Evolutionary conservation across 345 rosid genomes (phyloP).

Genomic region (Theobroma cacao): DNA sequence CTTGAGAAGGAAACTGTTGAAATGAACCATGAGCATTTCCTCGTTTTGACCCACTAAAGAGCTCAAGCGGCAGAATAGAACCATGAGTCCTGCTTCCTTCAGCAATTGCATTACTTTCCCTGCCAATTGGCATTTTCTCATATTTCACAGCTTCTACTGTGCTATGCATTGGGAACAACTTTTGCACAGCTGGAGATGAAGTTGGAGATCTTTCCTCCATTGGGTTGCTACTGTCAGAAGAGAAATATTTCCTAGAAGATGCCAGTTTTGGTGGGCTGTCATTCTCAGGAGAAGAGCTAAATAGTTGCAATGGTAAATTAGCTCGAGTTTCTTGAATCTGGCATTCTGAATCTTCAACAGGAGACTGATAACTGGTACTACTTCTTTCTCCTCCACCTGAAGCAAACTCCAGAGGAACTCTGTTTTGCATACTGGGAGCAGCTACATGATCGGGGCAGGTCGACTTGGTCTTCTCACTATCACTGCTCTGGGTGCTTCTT

Average conservation of each 20-base stretch:
- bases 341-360: constrained; percentile 66
- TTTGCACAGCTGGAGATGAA: constrained; percentile 73
- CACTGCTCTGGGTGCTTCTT: constrained; percentile 60
- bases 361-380: constrained; percentile 70
- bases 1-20: constrained; percentile 55
- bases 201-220: constrained; percentile 71
- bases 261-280: constrained; percentile 66
- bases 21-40: constrained; percentile 40
- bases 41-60: constrained; percentile 56
- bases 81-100: constrained; percentile 38
- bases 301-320: constrained; percentile 72
- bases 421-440: constrained; percentile 38
- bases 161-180: constrained; percentile 72
- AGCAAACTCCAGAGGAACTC: constrained; percentile 38
- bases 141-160: constrained; percentile 51
- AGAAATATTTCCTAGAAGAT: constrained; percentile 75
- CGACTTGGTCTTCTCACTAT: constrained; percentile 55
- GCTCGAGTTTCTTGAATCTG: constrained; percentile 53
- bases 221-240: constrained; percentile 90
- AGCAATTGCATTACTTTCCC: constrained; percentile 38
- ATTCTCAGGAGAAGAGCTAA: constrained; percentile 70
- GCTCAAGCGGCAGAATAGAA: constrained; percentile 57
- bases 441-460: constrained; percentile 38
- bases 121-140: constrained; percentile 38
- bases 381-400: constrained; percentile 62